A percentile compares a stretch with the other conserved stretches of the same genome.
Conservation (phyloP, 2,329 filamentous ascomycete species). For the Xylaria digitata region DNA sequence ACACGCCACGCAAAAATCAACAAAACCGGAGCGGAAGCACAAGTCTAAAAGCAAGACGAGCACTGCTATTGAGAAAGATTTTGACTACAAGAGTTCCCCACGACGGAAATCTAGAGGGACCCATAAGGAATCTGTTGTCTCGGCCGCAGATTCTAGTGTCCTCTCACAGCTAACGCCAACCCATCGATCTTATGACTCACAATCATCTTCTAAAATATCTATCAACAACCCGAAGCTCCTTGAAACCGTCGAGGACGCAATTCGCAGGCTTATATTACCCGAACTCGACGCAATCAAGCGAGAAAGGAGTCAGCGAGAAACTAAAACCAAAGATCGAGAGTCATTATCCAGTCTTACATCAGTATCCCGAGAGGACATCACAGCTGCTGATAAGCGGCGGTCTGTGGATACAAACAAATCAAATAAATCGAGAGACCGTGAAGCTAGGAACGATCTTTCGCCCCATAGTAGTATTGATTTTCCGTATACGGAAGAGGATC, state of each 20-base stretch:
- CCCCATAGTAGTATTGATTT: slow-evolving; percentile 62
- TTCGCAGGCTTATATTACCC: slow-evolving; percentile 87
- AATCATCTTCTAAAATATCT: slow-evolving; percentile 72
- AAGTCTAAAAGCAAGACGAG: slow-evolving; percentile 63
- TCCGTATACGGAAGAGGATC: slow-evolving; percentile 58
- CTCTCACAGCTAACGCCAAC: slow-evolving; percentile 64
- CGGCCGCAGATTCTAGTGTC: slow-evolving; percentile 65
- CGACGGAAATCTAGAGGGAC: slow-evolving; percentile 63
- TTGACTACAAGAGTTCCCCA: slow-evolving; percentile 59
- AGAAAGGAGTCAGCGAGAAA: slow-evolving; percentile 83
- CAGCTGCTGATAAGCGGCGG: slow-evolving; percentile 63
- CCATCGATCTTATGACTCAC: slow-evolving; percentile 66
- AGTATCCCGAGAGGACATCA: slow-evolving; percentile 64
- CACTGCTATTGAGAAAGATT: slow-evolving; percentile 60
- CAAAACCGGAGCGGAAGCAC: slow-evolving; percentile 62
- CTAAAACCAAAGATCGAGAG: slow-evolving; percentile 63
- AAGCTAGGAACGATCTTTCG: slow-evolving; percentile 66
- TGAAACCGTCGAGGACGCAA: slow-evolving; percentile 92
- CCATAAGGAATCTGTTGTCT: slow-evolving; percentile 65
- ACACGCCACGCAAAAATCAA: slow-evolving; percentile 51
- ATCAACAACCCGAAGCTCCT: slow-evolving; percentile 93
- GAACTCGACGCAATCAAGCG: slow-evolving; percentile 92
- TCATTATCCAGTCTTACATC: slow-evolving; percentile 71
- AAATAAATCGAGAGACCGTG: slow-evolving; percentile 60
- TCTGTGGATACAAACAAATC: slow-evolving; percentile 65